A percentile compares a stretch with the other conserved stretches of the same genome.
Conservation (phyloP, 108 stramenopile genomes). For the Schizochytrium sp. region DNA sequence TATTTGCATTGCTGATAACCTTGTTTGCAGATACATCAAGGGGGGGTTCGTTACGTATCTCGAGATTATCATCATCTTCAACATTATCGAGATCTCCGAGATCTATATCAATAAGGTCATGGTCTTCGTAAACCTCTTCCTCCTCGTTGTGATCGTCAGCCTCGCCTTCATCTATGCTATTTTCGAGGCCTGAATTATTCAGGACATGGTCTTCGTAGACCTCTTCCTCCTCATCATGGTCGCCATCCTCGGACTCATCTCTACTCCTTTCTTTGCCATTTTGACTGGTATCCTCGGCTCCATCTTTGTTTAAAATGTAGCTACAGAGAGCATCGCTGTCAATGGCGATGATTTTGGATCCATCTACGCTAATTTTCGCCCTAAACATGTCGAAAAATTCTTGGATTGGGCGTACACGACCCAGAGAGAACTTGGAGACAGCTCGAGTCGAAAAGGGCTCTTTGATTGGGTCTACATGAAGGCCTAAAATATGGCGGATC, state of each 20-base stretch:
- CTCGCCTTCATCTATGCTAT: neutral
- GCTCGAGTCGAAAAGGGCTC: neutral
- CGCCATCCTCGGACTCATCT: neutral
- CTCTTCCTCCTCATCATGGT: neutral
- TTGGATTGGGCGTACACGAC: neutral
- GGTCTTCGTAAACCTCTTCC: neutral
- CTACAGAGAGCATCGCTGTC: slow-evolving; percentile 4
- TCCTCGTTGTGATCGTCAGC: neutral
- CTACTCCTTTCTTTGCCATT: neutral
- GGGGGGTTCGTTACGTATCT: neutral
- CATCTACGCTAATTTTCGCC: neutral
- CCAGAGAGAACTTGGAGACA: neutral
- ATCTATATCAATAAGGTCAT: neutral
- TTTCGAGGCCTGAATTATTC: neutral
- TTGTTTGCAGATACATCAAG: too few relatives aligned
- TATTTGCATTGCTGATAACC: too few relatives aligned
- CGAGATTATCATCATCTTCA: slow-evolving; percentile 27
- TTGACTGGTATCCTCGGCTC: too few relatives aligned
- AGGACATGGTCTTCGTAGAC: neutral
- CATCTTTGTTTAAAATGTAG: neutral
- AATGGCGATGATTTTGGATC: neutral
- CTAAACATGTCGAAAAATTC: neutral
- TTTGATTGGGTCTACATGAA: neutral
- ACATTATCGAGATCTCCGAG: neutral
- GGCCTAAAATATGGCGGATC: neutral